Percentiles rank a stretch among this genome's conserved stretches.
Conservation (phyloP, 176 grass and related monocot genomes). For the Luzula sylvatica region DNA sequence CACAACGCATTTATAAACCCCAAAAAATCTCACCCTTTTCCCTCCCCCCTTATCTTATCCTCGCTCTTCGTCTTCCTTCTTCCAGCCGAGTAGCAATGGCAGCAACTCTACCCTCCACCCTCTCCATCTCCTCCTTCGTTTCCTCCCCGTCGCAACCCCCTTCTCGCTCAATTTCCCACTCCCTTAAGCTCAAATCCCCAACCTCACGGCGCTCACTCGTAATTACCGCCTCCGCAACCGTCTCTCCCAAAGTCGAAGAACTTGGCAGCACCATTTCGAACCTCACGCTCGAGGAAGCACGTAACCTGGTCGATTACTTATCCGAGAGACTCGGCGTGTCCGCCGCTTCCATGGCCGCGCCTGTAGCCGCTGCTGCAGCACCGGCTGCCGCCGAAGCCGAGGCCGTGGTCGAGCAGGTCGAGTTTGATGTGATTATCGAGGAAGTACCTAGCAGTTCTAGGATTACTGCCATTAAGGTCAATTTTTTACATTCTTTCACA, state of each 20-base stretch:
- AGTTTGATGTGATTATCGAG: slow-evolving; percentile 80
- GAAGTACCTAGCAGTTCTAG: slow-evolving; percentile 68
- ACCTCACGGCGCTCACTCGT: slow-evolving; percentile 15
- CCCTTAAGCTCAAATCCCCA: neutral
- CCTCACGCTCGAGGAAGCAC: slow-evolving; percentile 81
- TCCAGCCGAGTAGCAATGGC: slow-evolving; percentile 1
- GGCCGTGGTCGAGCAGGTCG: slow-evolving; percentile 46
- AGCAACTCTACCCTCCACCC: slow-evolving; percentile 45
- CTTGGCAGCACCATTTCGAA: slow-evolving; percentile 55
- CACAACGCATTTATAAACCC: slow-evolving; percentile 5
- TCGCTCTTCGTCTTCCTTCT: neutral
- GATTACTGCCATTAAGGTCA: slow-evolving; percentile 67
- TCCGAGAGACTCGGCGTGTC: slow-evolving; percentile 74
- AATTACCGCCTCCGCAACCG: slow-evolving; percentile 27
- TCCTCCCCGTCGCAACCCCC: slow-evolving; percentile 20
- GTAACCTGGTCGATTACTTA: slow-evolving; percentile 58
- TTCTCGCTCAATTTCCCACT: neutral
- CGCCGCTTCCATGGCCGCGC: slow-evolving; percentile 50
- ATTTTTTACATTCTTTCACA: too few relatives aligned
- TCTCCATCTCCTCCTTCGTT: slow-evolving; percentile 36
- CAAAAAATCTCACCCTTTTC: too few relatives aligned
- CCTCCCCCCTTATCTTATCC: slow-evolving; percentile 11
- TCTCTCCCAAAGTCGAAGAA: slow-evolving; percentile 51
- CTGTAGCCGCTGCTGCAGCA: slow-evolving; percentile 31
- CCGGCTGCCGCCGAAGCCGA: slow-evolving; percentile 19